Conservation (phyloP, 202 grass and related monocot species). For the Musa balbisiana region DNA sequence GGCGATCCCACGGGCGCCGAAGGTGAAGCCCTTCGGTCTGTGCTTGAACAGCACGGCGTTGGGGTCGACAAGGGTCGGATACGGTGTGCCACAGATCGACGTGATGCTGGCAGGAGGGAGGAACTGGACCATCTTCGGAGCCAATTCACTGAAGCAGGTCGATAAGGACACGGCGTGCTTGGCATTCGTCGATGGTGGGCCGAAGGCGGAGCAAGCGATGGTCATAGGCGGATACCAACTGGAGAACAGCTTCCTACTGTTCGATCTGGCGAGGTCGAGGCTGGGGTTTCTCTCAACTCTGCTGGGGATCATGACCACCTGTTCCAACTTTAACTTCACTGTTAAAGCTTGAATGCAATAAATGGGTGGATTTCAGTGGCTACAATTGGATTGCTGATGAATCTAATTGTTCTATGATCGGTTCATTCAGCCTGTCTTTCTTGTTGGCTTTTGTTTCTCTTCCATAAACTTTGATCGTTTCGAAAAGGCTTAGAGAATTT, state of each 20-base stretch:
- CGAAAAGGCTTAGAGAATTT: too few relatives aligned
- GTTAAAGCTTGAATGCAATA: too few relatives aligned
- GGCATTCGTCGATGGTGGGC: conserved; percentile 21
- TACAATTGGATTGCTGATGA: too few relatives aligned
- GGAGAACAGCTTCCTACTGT: conserved; percentile 37
- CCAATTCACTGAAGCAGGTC: conserved; percentile 43
- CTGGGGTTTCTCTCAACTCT: conserved; percentile 34
- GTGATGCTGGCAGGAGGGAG: conserved; percentile 28
- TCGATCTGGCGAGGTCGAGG: conserved; percentile 29
- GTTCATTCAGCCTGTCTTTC: too few relatives aligned
- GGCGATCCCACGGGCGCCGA: conserved; percentile 6
- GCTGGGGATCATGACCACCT: conserved; percentile 39
- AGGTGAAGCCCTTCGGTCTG: conserved; percentile 36
- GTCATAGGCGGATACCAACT: conserved; percentile 36
- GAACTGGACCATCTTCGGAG: conserved; percentile 40
- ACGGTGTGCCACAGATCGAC: conserved; percentile 31
- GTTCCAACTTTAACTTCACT: conserved; percentile 72
- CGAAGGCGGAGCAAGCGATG: conserved; percentile 8
- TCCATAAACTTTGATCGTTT: too few relatives aligned
- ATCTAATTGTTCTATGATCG: too few relatives aligned
- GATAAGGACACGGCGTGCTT: conserved; percentile 34
- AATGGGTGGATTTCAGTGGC: too few relatives aligned
- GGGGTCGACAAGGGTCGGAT: conserved; percentile 28
- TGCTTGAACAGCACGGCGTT: conserved; percentile 38
- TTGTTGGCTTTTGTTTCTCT: too few relatives aligned